Evolutionary conservation across 2,329 filamentous ascomycete species (phyloP).

Genomic region (Beauveria sp.): DNA sequence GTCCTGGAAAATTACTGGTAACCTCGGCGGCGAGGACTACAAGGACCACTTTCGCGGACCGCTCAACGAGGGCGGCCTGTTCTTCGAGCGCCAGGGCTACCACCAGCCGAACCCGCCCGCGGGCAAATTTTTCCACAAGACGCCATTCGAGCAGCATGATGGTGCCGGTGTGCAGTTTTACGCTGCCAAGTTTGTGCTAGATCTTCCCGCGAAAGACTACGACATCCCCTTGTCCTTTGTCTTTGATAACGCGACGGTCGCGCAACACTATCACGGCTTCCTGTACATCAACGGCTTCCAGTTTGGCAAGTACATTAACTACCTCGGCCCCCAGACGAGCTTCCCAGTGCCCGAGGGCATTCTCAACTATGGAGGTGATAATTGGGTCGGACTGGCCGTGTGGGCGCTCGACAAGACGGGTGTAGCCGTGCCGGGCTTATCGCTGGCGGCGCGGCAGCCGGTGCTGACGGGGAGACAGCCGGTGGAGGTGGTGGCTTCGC

Average conservation of each 20-base stretch:
- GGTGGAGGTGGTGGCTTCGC: slow-evolving; percentile 36
- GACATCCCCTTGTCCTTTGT: slow-evolving; percentile 50
- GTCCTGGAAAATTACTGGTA: slow-evolving; percentile 55
- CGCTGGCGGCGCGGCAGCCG: slow-evolving; percentile 28
- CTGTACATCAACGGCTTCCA: slow-evolving; percentile 66
- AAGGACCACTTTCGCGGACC: slow-evolving; percentile 47
- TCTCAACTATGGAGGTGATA: slow-evolving; percentile 57
- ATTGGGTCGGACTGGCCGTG: slow-evolving; percentile 57
- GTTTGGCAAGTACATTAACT: slow-evolving; percentile 46
- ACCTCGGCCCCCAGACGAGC: slow-evolving; percentile 59
- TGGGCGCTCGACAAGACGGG: slow-evolving; percentile 39
- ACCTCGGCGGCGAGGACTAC: slow-evolving; percentile 53
- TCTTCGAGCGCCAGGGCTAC: slow-evolving; percentile 47
- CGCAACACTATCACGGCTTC: slow-evolving; percentile 43
- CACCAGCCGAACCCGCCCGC: slow-evolving; percentile 40
- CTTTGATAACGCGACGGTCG: slow-evolving; percentile 36
- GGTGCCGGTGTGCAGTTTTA: slow-evolving; percentile 49
- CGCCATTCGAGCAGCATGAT: slow-evolving; percentile 6
- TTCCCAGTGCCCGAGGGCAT: slow-evolving; percentile 64
- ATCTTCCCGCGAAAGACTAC: slow-evolving; percentile 39
- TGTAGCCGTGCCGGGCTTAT: slow-evolving; percentile 24
- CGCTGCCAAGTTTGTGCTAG: slow-evolving; percentile 43
- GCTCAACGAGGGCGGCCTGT: slow-evolving; percentile 54
- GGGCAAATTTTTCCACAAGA: slow-evolving; percentile 24
- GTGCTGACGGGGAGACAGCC: slow-evolving; percentile 26